Evolutionary conservation across 164 flowering plant genomes (phyloP), one percentile per base, ranked within the genome.

Genomic region (Kingdonia uniflora): DNA sequence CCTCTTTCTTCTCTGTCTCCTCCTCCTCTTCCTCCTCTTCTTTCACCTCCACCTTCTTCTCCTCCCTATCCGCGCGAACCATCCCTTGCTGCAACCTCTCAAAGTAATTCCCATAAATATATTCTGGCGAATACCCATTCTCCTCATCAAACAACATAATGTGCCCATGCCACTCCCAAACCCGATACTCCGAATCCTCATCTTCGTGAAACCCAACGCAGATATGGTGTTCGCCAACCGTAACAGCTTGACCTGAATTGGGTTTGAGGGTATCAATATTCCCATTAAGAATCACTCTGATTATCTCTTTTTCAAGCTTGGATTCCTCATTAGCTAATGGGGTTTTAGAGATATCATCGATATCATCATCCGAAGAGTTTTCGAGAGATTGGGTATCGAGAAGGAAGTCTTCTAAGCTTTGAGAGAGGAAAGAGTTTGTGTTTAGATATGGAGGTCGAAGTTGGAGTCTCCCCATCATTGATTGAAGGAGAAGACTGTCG

Each of bases 111-210:
- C 97, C 99, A 61, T 88, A 88, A 19, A 88, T 80, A 63, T 88
- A 88, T 80, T 92, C 95, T 0, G 89, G 95, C 0, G 75, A 53
- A 54, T 78, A 88, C 29, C 89, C 97, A 55, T 79, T 65, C 56
- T 80, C 92, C 35, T 86, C 91, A 70, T 92, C 95, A 56, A 76
- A 86, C 59, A 86, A 52, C 95, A 86, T 82, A 2, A 92, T 75
- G 61, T 86, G 97, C 7, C 99, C 97, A 48, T 88, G 99, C 99
- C 99, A 92, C 70, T 88, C 97, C 99, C 99, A 92, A 0, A 86
- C 97, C 49, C 99, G 79, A 41, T 86, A 88, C 55, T 80, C 95
- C 23, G 84, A 76, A 0, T 65, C 89, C 5, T 43, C 46, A 12
- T 87, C 90, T 50, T 79, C 77, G 23, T 80, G 95, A 59, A 68